Conservation (phyloP, 2,329 filamentous ascomycete species). For the Colletotrichum echinochloae region DNA sequence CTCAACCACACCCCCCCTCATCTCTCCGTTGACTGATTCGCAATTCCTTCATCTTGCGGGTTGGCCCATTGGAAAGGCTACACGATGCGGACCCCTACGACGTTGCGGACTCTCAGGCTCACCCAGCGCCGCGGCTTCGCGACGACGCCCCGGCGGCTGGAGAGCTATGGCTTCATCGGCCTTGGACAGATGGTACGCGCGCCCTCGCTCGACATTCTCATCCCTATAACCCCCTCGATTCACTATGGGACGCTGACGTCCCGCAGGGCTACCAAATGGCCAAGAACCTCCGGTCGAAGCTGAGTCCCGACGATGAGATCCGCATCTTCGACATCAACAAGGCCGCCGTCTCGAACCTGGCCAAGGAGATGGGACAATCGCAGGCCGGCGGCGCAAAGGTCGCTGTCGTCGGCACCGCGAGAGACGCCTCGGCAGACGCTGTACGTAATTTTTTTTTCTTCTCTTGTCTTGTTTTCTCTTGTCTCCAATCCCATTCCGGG, state of each 20-base stretch:
- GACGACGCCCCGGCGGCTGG: slow-evolving; percentile 58
- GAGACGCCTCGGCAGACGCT: slow-evolving; percentile 63
- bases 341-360: slow-evolving; percentile 59
- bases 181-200: slow-evolving; percentile 69
- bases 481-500: neutral
- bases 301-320: slow-evolving; percentile 62
- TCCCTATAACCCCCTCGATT: neutral
- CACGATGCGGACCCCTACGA: slow-evolving; percentile 14
- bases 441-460: slow-evolving; percentile 53
- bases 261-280: slow-evolving; percentile 72
- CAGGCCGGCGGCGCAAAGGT: slow-evolving; percentile 59
- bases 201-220: neutral
- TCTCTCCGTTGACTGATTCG: neutral
- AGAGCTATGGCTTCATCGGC: slow-evolving; percentile 70
- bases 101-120: slow-evolving; percentile 45
- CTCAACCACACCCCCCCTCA: neutral
- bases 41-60: neutral
- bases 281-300: slow-evolving; percentile 69
- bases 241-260: neutral
- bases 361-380: slow-evolving; percentile 59
- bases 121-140: slow-evolving; percentile 63
- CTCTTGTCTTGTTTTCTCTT: neutral
- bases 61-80: slow-evolving; percentile 37
- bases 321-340: slow-evolving; percentile 69
- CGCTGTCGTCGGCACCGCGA: slow-evolving; percentile 58